Base-by-base conservation (phyloP, 441 rosid species). In the Hypseocharis bilobata region DNA sequence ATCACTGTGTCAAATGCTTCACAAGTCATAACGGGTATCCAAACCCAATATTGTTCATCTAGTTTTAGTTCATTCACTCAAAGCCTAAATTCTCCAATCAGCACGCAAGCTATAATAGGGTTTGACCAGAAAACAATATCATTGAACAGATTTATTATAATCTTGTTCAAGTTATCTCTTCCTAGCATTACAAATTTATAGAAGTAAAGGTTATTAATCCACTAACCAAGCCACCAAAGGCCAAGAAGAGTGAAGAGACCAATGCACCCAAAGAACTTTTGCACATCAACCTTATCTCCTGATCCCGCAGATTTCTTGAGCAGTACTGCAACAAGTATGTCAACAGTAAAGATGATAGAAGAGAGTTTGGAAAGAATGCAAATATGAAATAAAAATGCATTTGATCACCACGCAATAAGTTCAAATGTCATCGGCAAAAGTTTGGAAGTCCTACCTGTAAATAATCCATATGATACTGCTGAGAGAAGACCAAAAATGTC, bases 151-250 rank as follows among this genome's bases (percentile, higher is more conserved):
- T 20, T 6, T 32, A 34, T 3, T 8, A 6, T 20, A 47, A 27
- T 59, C 44, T 62, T 23, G 25, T 22, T 65, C 70, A 60, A 62
- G 58, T 38, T 20, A 28, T 63, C 71, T 28, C 62, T 27, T 16
- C 17, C 5, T 4, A 25, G n/a, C 30, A 25, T 11, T 1, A 22
- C 20, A 30, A 45, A 16, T 56, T 44, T 38, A 6, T 29, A 45
- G 11, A 60, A 56, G 16, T 34, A 61, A 40, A 62, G 42, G 60
- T 20, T 14, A 29, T 34, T 14, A 27, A 61, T 25, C 38, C 63
- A 72, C 81, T 74, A 71, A 86, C 92, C 74, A 7, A 86, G 84
- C 92, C 89, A 83, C 86, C 89, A 86, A 62, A 86, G 76, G 74
- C 87, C 86, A 25, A 84, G 65, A 70, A 86, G 70, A 28, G 82